A percentile compares a stretch with the other conserved stretches of the same genome.
Evolutionary conservation across 257 asterid genomes (phyloP).

Genomic region (Anisodus acutangulus): DNA sequence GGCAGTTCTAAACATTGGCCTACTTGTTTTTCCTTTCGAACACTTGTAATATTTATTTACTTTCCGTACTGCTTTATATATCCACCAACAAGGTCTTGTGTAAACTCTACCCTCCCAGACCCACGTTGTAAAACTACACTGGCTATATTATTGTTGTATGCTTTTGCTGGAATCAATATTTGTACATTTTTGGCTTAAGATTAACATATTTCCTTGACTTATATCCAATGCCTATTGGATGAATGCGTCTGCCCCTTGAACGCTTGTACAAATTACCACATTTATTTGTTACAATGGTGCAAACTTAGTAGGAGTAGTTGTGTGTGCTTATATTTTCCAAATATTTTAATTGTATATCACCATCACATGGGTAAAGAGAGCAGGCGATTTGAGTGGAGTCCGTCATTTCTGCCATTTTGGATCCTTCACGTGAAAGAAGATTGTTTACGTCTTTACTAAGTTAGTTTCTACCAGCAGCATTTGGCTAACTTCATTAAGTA

Average conservation of each 20-base stretch:
- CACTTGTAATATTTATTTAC: too few species aligned
- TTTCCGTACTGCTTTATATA: too few species aligned
- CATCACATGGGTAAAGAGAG: conserved; percentile 10
- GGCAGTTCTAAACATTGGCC: too few species aligned
- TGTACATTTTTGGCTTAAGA: too few species aligned
- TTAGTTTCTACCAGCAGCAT: not conserved
- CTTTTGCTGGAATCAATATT: not conserved
- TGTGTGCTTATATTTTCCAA: not conserved
- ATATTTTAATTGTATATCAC: not conserved
- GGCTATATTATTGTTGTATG: not conserved
- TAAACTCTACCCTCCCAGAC: too few species aligned
- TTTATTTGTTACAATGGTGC: not conserved
- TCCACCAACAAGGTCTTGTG: too few species aligned
- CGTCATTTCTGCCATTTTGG: not conserved
- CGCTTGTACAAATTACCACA: not conserved
- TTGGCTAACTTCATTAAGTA: not conserved
- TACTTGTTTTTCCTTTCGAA: too few species aligned
- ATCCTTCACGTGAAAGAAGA: conserved; percentile 25
- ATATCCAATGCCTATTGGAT: not conserved
- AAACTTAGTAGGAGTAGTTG: not conserved
- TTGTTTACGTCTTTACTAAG: not conserved
- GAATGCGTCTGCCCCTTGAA: not conserved
- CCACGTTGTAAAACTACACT: too few species aligned
- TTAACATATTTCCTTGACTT: not conserved
- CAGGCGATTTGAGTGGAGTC: not conserved